phyloP scores from a whole-genome alignment of 805 yeast species.

The Komagataella pseudopastoris region DNA sequence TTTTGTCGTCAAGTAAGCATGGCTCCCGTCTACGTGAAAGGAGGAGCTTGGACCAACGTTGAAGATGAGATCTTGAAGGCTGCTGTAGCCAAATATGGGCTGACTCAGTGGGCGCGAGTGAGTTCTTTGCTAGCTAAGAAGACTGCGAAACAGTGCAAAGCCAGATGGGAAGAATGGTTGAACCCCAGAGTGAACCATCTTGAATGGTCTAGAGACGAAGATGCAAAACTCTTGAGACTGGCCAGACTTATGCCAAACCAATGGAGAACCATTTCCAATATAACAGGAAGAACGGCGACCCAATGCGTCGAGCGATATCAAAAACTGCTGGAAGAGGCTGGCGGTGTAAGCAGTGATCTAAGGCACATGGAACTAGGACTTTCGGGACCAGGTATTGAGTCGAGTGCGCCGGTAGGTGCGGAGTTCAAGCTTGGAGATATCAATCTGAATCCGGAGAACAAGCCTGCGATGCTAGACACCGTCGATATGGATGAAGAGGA shows the following conservation, averaged over 20 bases:
- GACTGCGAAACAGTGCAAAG: slow-evolving; percentile 83
- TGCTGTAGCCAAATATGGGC: slow-evolving; percentile 85
- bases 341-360: slow-evolving; percentile 5
- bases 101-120: slow-evolving; percentile 90
- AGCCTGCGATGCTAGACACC: slow-evolving; percentile 72
- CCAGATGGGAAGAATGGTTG: slow-evolving; percentile 84
- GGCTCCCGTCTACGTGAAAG: slow-evolving; percentile 64
- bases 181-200: slow-evolving; percentile 54
- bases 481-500: slow-evolving; percentile 79
- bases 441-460: slow-evolving; percentile 63
- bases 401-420: slow-evolving; percentile 26
- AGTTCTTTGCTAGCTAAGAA: slow-evolving; percentile 77
- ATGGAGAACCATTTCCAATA: slow-evolving; percentile 84
- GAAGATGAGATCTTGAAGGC: slow-evolving; percentile 82
- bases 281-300: slow-evolving; percentile 55
- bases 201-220: slow-evolving; percentile 70
- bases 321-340: slow-evolving; percentile 40
- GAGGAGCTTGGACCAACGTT: slow-evolving; percentile 82
- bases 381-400: slow-evolving; percentile 31
- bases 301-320: slow-evolving; percentile 82
- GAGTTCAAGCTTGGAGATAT: slow-evolving; percentile 33
- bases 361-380: slow-evolving; percentile 9
- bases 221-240: slow-evolving; percentile 50
- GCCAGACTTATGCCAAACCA: slow-evolving; percentile 76
- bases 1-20: slow-evolving; percentile 13